Evolutionary conservation across 345 rosid genomes (phyloP).

Genomic region (Mangifera indica): DNA sequence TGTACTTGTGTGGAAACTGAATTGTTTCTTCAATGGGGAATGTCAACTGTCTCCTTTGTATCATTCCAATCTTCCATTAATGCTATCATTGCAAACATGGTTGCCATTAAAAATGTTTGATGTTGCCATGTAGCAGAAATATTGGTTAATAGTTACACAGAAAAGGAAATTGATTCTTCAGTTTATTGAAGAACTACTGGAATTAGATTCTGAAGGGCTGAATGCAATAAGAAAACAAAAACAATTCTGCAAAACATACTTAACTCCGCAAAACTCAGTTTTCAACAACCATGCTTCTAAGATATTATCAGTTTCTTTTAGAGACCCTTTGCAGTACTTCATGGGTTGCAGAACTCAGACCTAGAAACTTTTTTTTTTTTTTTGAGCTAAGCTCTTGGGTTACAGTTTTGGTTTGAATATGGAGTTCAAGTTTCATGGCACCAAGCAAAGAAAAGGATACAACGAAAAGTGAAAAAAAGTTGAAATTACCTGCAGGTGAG

Average conservation of each 20-base stretch:
- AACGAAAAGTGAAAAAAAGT: neutral
- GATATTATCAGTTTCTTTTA: neutral
- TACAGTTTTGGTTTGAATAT: too few relatives aligned
- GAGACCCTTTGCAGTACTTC: neutral
- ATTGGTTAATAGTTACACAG: neutral
- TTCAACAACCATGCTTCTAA: neutral
- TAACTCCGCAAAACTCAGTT: slow-evolving; percentile 1
- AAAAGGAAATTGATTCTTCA: slow-evolving; percentile 10
- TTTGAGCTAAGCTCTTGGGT: neutral
- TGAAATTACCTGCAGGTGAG: neutral
- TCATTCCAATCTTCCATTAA: neutral
- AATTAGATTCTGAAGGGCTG: neutral
- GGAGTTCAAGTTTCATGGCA: too few relatives aligned
- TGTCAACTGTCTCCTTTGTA: neutral
- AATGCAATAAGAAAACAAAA: slow-evolving; percentile 5
- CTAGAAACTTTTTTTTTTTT: neutral
- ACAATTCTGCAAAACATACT: neutral
- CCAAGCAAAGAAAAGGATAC: too few relatives aligned
- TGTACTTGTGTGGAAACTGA: too few relatives aligned
- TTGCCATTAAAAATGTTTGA: neutral
- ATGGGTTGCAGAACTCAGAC: neutral
- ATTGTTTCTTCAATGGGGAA: too few relatives aligned
- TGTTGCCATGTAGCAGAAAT: neutral
- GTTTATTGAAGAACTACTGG: neutral
- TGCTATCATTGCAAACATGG: neutral